phyloP scores from a whole-genome alignment of 2,329 filamentous ascomycete genomes.

The Ascochyta pisi region DNA sequence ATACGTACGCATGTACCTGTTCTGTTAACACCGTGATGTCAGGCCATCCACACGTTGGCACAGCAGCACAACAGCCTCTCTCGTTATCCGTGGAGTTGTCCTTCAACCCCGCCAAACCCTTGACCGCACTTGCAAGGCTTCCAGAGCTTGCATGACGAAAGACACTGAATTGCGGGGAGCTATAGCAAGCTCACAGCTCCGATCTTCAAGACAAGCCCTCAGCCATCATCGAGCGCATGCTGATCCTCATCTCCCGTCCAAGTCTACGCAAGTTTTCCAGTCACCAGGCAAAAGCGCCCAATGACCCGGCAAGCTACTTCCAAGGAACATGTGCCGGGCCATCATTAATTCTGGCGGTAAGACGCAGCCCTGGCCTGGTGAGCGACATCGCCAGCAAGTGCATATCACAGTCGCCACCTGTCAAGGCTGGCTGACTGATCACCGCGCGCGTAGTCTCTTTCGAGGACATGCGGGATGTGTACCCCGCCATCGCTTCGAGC shows the following conservation, averaged over 20 bases:
- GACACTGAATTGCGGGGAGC: background rate
- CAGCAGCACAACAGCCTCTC: background rate
- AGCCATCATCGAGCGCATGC: conserved; percentile 7
- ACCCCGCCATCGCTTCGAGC: conserved; percentile 9
- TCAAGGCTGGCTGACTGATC: conserved; percentile 5
- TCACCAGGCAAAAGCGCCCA: conserved; percentile 3
- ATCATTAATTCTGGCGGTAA: conserved; percentile 1
- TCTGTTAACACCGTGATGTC: no score
- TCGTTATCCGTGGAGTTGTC: background rate
- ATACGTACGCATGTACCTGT: background rate
- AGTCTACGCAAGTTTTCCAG: conserved; percentile 4
- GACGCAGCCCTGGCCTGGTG: background rate
- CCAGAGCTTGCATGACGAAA: conserved; percentile 1
- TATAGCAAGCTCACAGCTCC: background rate
- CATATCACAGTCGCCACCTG: background rate
- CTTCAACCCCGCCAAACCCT: background rate
- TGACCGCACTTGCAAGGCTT: background rate
- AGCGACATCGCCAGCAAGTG: background rate
- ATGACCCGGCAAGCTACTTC: background rate
- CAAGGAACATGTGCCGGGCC: conserved; percentile 8
- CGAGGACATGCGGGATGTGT: background rate
- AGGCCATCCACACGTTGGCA: background rate
- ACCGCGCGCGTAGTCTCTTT: no score
- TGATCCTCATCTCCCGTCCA: conserved; percentile 20
- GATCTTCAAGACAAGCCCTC: conserved; percentile 5